Evolutionary conservation across 192 early-diverging fungal species (phyloP).

Genomic region (Backusella psychrophila): DNA sequence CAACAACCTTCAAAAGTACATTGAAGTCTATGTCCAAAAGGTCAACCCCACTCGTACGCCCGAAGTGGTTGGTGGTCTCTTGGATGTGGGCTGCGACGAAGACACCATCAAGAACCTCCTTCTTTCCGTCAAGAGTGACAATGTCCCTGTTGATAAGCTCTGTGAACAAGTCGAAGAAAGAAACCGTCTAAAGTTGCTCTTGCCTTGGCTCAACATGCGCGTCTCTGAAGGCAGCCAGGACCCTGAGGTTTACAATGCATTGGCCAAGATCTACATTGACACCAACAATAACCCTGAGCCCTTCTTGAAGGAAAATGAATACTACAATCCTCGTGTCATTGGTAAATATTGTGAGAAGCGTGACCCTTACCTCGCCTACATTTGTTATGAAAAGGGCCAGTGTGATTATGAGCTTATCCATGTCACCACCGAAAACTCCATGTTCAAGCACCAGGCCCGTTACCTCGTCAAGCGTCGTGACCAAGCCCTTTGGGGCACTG

Average conservation of each 20-base stretch:
- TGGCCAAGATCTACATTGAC: slow-evolving; percentile 99
- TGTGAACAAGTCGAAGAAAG: slow-evolving; percentile 94
- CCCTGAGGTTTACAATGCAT: slow-evolving; percentile 90
- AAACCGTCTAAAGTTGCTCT: slow-evolving; percentile 92
- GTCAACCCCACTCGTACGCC: slow-evolving; percentile 95
- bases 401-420: slow-evolving; percentile 93
- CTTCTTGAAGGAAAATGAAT: slow-evolving; percentile 88
- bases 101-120: slow-evolving; percentile 87
- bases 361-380: slow-evolving; percentile 93
- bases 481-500: slow-evolving; percentile 81
- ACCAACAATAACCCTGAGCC: slow-evolving; percentile 98
- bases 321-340: slow-evolving; percentile 86
- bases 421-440: slow-evolving; percentile 95
- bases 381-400: slow-evolving; percentile 92
- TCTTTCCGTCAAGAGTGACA: slow-evolving; percentile 73
- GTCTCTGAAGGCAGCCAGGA: slow-evolving; percentile 88
- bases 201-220: slow-evolving; percentile 92
- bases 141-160: slow-evolving; percentile 80
- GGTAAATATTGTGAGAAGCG: slow-evolving; percentile 99
- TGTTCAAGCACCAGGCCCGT: slow-evolving; percentile 99
- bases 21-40: slow-evolving; percentile 99
- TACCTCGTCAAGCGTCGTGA: slow-evolving; percentile 93
- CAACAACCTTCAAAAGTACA: slow-evolving; percentile 91
- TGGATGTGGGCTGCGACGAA: slow-evolving; percentile 99
- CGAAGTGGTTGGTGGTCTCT: slow-evolving; percentile 89